A percentile compares a stretch with the other conserved stretches of the same genome.
These are phyloP conservation scores for Fraxinus baroniana DNA, from an alignment of 305 asterid genomes.

Conservation along the genomic window DNA sequence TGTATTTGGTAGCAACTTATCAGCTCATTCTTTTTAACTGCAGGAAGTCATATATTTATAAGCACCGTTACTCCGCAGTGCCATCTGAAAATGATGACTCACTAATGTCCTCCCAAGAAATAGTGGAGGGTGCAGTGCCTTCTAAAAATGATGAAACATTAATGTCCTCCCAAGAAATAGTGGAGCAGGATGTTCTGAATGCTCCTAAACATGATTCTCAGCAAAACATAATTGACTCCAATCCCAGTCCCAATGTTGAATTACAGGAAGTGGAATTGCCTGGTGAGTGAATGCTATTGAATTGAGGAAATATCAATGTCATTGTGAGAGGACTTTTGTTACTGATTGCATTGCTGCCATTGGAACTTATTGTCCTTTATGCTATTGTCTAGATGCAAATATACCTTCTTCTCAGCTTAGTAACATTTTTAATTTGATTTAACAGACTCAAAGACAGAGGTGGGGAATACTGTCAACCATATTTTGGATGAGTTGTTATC, in stretches of 20 bases:
- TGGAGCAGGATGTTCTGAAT: conserved; percentile 34
- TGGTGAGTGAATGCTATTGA: conserved; percentile 46
- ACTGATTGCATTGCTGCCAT: conserved; percentile 5
- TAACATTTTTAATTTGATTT: conserved; percentile 23
- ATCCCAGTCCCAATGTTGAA: conserved; percentile 37
- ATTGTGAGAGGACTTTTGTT: conserved; percentile 6
- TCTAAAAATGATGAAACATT: conserved; percentile 42
- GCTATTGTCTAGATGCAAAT: conserved; percentile 2
- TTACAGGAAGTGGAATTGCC: conserved; percentile 45
- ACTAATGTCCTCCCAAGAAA: conserved; percentile 26
- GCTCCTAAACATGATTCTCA: conserved; percentile 36
- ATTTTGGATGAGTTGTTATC: conserved; percentile 58
- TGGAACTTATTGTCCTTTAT: background rate
- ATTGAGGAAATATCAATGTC: conserved; percentile 16
- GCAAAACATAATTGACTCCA: conserved; percentile 28
- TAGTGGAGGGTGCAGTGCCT: conserved; percentile 27
- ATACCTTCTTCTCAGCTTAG: conserved; percentile 20
- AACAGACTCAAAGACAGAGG: conserved; percentile 42
- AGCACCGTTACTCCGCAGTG: conserved; percentile 49
- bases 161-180: conserved; percentile 28
- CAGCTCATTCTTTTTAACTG: conserved; percentile 17
- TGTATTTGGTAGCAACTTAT: conserved; percentile 2
- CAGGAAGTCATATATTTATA: conserved; percentile 59
- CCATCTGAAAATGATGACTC: conserved; percentile 45
- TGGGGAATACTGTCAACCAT: conserved; percentile 32